Percentiles rank a stretch among this genome's conserved stretches.
These are phyloP conservation scores for Solanum ossicruentum DNA, from an alignment of 257 asterid species.

Conservation along the genomic window DNA sequence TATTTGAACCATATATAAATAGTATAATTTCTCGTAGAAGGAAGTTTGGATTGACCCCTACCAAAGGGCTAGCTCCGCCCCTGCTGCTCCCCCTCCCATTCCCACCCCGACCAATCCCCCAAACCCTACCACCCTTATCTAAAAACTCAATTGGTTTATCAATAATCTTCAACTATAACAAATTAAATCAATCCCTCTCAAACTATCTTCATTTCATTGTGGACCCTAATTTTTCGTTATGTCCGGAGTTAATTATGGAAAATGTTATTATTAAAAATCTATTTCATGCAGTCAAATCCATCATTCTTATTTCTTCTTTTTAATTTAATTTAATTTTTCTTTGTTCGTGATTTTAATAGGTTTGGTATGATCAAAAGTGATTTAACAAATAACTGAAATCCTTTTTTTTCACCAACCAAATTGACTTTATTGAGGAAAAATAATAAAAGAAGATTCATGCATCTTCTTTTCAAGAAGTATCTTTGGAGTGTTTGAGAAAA, in stretches of 20 bases:
- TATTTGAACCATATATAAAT: too few species aligned
- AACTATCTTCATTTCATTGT: constrained; percentile 10
- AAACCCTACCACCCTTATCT: not conserved
- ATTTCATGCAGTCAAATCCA: constrained; percentile 8
- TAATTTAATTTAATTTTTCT: not conserved
- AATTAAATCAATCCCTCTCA: constrained; percentile 24
- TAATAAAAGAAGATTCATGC: not conserved
- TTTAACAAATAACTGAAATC: constrained; percentile 4
- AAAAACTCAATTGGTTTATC: not conserved
- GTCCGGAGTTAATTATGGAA: constrained; percentile 40
- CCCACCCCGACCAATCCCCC: not conserved
- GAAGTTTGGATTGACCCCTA: too few species aligned
- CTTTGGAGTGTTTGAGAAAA: not conserved
- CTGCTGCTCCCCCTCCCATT: too few species aligned
- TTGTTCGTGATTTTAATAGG: not conserved
- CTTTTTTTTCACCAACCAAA: constrained; percentile 19
- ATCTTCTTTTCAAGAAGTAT: not conserved
- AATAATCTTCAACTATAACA: constrained; percentile 2
- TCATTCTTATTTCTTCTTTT: not conserved
- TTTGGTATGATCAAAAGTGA: not conserved
- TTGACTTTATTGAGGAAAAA: constrained; percentile 16
- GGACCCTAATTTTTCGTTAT: constrained; percentile 38
- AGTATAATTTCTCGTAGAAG: too few species aligned
- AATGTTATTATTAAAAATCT: not conserved
- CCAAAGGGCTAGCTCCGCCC: too few species aligned